A percentile compares a stretch with the other conserved stretches of the same genome.
Evolutionary conservation across 2,329 filamentous ascomycete species (phyloP).

Genomic region (Taxawa tesnikishii): DNA sequence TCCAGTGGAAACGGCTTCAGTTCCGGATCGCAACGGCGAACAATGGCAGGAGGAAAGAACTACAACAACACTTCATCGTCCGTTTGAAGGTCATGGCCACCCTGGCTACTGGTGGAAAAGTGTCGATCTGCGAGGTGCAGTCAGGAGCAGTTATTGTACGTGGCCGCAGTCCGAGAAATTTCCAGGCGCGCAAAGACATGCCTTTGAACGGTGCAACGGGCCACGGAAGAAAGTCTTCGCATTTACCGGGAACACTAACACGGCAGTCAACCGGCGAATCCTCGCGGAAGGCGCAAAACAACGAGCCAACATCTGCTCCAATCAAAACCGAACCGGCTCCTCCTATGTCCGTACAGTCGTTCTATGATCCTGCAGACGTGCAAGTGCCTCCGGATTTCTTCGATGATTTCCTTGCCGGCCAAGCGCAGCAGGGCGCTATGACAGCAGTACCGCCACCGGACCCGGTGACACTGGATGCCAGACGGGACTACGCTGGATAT

Average conservation of each 20-base stretch:
- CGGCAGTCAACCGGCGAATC: conserved; percentile 16
- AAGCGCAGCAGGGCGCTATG: conserved; percentile 23
- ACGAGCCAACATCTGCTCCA: conserved; percentile 17
- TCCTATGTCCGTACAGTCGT: conserved; percentile 24
- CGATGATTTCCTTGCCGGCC: conserved; percentile 17
- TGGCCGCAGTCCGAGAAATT: conserved; percentile 85
- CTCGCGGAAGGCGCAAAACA: conserved; percentile 13
- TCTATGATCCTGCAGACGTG: conserved; percentile 27
- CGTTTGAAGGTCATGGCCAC: conserved; percentile 78
- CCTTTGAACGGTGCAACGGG: conserved; percentile 70
- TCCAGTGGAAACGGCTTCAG: conserved; percentile 87
- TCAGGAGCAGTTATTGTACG: conserved; percentile 90
- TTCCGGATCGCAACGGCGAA: conserved; percentile 94
- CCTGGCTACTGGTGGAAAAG: conserved; percentile 69
- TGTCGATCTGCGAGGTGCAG: conserved; percentile 68
- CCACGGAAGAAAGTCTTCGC: conserved; percentile 53
- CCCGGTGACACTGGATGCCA: conserved; percentile 18
- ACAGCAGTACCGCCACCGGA: conserved; percentile 27
- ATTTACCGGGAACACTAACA: conserved; percentile 10
- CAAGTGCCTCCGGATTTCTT: conserved; percentile 28
- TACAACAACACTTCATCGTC: conserved; percentile 92
- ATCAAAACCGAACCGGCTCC: conserved; percentile 23
- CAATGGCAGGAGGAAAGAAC: conserved; percentile 84
- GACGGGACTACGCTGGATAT: conserved; percentile 9
- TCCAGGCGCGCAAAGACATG: conserved; percentile 86